Conservation (phyloP, 148 eudicot genomes). For the Rhododendron ovatum region DNA sequence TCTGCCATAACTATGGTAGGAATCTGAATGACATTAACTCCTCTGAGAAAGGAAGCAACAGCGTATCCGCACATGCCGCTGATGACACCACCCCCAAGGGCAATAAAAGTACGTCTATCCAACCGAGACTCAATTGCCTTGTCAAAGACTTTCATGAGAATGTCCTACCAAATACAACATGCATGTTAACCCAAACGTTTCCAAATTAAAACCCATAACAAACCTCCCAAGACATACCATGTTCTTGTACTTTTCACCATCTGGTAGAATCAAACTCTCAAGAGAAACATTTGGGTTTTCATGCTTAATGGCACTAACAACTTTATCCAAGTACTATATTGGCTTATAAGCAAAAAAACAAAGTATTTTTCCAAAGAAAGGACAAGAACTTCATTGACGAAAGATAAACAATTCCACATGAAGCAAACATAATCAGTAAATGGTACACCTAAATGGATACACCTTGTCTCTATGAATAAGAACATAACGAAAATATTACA, state of each 20-base stretch:
- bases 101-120: constrained; percentile 90
- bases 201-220: constrained; percentile 2
- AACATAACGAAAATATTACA: too few species aligned
- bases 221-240: constrained; percentile 54
- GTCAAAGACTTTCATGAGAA: constrained; percentile 87
- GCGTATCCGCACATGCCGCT: constrained; percentile 99
- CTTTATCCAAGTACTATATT: constrained; percentile 64
- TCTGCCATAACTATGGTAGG: constrained; percentile 98
- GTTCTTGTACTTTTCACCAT: constrained; percentile 87
- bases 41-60: constrained; percentile 88
- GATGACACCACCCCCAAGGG: constrained; percentile 97
- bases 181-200: background rate
- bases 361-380: too few species aligned
- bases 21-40: constrained; percentile 91
- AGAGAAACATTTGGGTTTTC: constrained; percentile 70
- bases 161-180: constrained; percentile 42
- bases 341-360: too few species aligned
- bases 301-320: constrained; percentile 63
- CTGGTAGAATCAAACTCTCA: constrained; percentile 75
- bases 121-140: constrained; percentile 89
- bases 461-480: too few species aligned
- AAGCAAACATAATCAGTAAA: too few species aligned
- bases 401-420: too few species aligned
- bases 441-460: too few species aligned
- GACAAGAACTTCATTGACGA: too few species aligned